A percentile compares a stretch with the other conserved stretches of the same genome.
phyloP scores from a whole-genome alignment of 768 basidiomycete species.

The Suillus variegatus region DNA sequence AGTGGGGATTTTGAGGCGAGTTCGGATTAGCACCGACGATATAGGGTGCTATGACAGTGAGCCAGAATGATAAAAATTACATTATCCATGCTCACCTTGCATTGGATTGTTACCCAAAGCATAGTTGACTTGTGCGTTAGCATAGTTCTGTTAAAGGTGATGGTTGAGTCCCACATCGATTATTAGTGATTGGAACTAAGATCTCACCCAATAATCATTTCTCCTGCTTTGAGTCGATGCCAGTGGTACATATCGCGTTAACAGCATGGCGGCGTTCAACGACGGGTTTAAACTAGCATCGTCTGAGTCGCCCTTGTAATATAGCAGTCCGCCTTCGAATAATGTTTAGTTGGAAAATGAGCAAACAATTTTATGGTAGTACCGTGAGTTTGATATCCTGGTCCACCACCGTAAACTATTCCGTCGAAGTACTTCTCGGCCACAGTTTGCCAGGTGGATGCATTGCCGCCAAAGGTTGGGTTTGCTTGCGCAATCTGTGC shows the following conservation, averaged over 20 bases:
- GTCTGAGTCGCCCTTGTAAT: slow-evolving; percentile 83
- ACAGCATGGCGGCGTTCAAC: slow-evolving; percentile 82
- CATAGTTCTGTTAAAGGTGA: slow-evolving; percentile 55
- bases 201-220: slow-evolving; percentile 57
- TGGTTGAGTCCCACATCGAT: background rate
- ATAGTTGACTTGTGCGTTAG: slow-evolving; percentile 79
- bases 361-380: slow-evolving; percentile 7
- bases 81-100: slow-evolving; percentile 52
- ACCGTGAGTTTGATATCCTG: slow-evolving; percentile 66
- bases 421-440: slow-evolving; percentile 78
- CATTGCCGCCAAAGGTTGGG: slow-evolving; percentile 53
- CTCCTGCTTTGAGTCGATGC: slow-evolving; percentile 62
- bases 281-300: slow-evolving; percentile 82
- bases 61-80: background rate
- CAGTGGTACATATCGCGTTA: slow-evolving; percentile 74
- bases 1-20: slow-evolving; percentile 88
- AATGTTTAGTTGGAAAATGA: slow-evolving; percentile 3
- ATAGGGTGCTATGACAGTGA: slow-evolving; percentile 42
- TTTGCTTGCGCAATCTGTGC: slow-evolving; percentile 69
- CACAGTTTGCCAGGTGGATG: slow-evolving; percentile 64
- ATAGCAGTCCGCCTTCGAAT: slow-evolving; percentile 71
- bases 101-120: slow-evolving; percentile 88
- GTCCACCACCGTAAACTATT: slow-evolving; percentile 58
- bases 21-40: slow-evolving; percentile 90
- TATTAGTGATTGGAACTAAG: background rate